Conservation (phyloP, 495 filamentous ascomycete genomes). For the Aspergillus coremiiformis region DNA sequence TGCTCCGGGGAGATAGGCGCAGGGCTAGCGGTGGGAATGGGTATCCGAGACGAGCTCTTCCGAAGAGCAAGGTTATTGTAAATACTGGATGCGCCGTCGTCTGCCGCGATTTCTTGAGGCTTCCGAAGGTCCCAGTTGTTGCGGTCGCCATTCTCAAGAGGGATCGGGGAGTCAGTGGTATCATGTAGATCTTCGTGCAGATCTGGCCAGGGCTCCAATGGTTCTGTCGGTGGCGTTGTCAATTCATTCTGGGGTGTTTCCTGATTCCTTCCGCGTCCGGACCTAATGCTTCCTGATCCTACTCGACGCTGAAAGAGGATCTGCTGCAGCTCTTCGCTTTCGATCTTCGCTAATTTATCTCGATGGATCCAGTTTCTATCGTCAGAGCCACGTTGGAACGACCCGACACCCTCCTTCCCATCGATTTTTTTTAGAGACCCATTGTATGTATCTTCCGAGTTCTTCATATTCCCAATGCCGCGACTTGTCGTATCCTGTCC, state of each 20-base stretch:
- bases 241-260: conserved; percentile 35
- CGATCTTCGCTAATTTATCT: conserved; percentile 89
- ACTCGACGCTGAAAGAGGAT: conserved; percentile 57
- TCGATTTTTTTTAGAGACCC: conserved; percentile 15
- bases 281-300: conserved; percentile 49
- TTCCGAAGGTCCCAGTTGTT: conserved; percentile 64
- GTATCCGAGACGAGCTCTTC: conserved; percentile 67
- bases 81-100: conserved; percentile 35
- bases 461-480: conserved; percentile 21
- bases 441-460: conserved; percentile 13
- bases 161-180: conserved; percentile 38
- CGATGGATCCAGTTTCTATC: conserved; percentile 82
- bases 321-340: conserved; percentile 85
- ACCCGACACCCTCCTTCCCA: conserved; percentile 4
- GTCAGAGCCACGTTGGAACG: conserved; percentile 19
- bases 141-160: conserved; percentile 33
- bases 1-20: conserved; percentile 60
- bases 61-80: conserved; percentile 39
- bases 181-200: conserved; percentile 37
- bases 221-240: conserved; percentile 26
- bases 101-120: conserved; percentile 72
- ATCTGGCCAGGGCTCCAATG: conserved; percentile 34
- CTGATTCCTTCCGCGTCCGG: conserved; percentile 46
- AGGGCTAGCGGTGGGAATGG: conserved; percentile 69
- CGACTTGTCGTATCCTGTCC: conserved; percentile 30